These are phyloP conservation scores for Massariosphaeria phaeospora DNA, from an alignment of 495 filamentous ascomycete genomes.

Conservation along the genomic window DNA sequence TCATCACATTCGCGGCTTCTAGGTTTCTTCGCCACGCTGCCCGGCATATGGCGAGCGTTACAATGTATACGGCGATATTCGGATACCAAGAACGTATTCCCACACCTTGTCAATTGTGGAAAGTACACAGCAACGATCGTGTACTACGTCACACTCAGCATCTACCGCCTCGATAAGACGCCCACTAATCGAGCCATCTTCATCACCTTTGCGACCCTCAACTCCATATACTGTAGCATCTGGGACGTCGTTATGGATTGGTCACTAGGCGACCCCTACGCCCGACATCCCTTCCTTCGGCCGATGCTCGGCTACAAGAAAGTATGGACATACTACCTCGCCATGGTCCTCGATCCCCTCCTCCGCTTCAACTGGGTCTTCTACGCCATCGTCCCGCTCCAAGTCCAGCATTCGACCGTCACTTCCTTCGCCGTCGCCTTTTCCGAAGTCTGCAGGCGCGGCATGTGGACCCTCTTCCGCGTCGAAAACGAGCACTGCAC, in stretches of 20 bases:
- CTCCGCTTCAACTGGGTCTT: conserved; percentile 94
- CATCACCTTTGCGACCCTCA: conserved; percentile 71
- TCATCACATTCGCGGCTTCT: conserved; percentile 76
- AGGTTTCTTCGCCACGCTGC: conserved; percentile 80
- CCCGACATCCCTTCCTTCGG: conserved; percentile 66
- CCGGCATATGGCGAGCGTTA: conserved; percentile 79
- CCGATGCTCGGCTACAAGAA: conserved; percentile 71
- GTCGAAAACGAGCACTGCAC: conserved; percentile 96
- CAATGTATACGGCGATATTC: conserved; percentile 88
- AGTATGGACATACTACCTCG: conserved; percentile 74
- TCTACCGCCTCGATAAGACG: conserved; percentile 70
- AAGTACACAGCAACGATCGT: conserved; percentile 87
- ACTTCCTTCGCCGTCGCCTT: conserved; percentile 70
- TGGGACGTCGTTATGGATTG: conserved; percentile 99
- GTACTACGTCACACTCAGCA: conserved; percentile 66
- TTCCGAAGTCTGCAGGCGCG: conserved; percentile 73
- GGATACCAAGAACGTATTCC: conserved; percentile 82
- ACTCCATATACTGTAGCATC: conserved; percentile 74
- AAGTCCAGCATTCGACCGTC: conserved; percentile 74
- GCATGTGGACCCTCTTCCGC: conserved; percentile 85
- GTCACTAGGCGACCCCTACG: conserved; percentile 71
- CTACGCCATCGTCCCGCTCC: conserved; percentile 73
- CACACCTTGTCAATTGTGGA: conserved; percentile 84
- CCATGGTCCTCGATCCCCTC: conserved; percentile 81
- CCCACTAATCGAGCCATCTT: conserved; percentile 60